Evolutionary conservation across 495 filamentous ascomycete species (phyloP).

Genomic region (Aspergillus indologenus): DNA sequence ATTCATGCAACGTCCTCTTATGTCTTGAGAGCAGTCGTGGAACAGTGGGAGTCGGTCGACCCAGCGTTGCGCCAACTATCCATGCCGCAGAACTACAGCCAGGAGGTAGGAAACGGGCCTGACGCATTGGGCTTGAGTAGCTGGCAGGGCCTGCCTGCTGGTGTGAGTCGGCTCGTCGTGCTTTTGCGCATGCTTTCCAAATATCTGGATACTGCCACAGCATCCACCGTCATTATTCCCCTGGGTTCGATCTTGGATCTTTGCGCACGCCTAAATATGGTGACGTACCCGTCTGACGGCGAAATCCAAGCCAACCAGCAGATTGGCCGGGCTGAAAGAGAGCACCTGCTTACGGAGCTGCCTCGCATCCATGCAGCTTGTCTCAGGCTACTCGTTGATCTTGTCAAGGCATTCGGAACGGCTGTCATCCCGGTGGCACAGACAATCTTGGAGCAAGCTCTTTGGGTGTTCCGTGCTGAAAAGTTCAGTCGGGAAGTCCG

Average conservation of each 20-base stretch:
- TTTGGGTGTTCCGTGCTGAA: slow-evolving; percentile 66
- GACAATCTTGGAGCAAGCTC: slow-evolving; percentile 61
- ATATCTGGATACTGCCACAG: slow-evolving; percentile 58
- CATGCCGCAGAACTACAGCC: slow-evolving; percentile 30
- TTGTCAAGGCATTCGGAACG: slow-evolving; percentile 53
- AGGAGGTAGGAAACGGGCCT: slow-evolving; percentile 35
- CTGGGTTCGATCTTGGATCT: slow-evolving; percentile 64
- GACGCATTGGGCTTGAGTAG: slow-evolving; percentile 53
- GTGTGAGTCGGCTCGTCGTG: slow-evolving; percentile 62
- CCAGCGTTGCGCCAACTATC: slow-evolving; percentile 21
- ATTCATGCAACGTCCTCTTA: slow-evolving; percentile 67
- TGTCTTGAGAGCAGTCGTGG: slow-evolving; percentile 70
- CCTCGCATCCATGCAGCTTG: slow-evolving; percentile 70
- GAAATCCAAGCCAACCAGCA: slow-evolving; percentile 57
- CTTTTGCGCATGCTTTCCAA: slow-evolving; percentile 54
- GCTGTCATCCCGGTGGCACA: slow-evolving; percentile 52
- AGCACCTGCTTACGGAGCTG: slow-evolving; percentile 65
- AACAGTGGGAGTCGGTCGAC: slow-evolving; percentile 70
- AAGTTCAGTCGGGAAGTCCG: slow-evolving; percentile 56
- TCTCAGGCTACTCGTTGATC: slow-evolving; percentile 52
- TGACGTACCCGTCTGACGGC: slow-evolving; percentile 52
- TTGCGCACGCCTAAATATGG: slow-evolving; percentile 62
- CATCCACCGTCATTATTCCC: slow-evolving; percentile 58
- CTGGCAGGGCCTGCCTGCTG: slow-evolving; percentile 71
- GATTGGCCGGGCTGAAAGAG: slow-evolving; percentile 73